Evolutionary conservation across 164 flowering plant species (phyloP).

Genomic region (Macadamia integrifolia): DNA sequence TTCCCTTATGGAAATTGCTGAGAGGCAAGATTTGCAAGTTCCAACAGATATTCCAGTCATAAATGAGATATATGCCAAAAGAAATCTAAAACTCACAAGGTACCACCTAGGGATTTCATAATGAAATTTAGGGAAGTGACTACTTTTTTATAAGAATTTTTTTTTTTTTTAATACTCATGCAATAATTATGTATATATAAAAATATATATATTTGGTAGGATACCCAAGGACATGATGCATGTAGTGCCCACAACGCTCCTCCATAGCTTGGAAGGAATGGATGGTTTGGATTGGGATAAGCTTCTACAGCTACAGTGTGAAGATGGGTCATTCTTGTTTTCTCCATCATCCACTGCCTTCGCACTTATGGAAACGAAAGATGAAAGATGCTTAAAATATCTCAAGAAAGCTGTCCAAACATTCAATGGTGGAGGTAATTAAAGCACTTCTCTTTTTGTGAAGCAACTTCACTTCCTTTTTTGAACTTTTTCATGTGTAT

Average conservation of each 20-base stretch:
- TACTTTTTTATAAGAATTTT: not conserved
- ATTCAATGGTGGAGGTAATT: conserved; percentile 89
- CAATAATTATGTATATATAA: not conserved
- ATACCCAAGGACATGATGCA: conserved; percentile 85
- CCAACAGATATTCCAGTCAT: conserved; percentile 49
- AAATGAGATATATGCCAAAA: conserved; percentile 49
- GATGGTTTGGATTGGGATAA: conserved; percentile 72
- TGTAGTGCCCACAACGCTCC: conserved; percentile 69
- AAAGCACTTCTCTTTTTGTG: not conserved
- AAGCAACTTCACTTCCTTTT: not conserved
- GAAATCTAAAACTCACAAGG: conserved; percentile 66
- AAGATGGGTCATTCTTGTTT: conserved; percentile 86
- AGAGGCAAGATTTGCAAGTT: conserved; percentile 39
- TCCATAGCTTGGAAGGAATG: conserved; percentile 96
- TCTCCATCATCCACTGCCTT: conserved; percentile 95
- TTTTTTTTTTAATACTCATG: not conserved
- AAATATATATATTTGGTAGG: conserved; percentile 29
- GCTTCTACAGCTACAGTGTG: conserved; percentile 60
- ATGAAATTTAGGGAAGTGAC: not conserved
- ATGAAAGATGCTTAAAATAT: conserved; percentile 59
- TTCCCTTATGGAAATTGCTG: conserved; percentile 63
- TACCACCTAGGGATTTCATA: conserved; percentile 12
- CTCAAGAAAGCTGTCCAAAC: conserved; percentile 43
- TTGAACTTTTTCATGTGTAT: not conserved
- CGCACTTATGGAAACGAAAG: conserved; percentile 76